Evolutionary conservation across 2,329 filamentous ascomycete genomes (phyloP), one percentile per base, ranked within the genome.

Genomic region (Sporothrix brasiliensis): DNA sequence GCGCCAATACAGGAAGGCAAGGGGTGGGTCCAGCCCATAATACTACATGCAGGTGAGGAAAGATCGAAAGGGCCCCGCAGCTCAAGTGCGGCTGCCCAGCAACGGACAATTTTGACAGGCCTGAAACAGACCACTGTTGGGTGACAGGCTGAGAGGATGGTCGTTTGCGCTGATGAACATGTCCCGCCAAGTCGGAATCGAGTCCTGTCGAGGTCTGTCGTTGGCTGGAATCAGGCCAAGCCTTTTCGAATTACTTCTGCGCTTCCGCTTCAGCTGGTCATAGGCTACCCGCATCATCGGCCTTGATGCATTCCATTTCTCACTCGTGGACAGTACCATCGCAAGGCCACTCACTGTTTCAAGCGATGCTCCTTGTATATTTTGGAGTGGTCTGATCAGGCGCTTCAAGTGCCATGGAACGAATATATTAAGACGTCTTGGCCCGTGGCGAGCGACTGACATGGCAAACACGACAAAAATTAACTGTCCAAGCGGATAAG

Each of bases 1-100:
- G 61, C 60, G 60, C 61, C 61, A 65, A 24, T 34, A 44, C n/a
- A 19, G 61, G 3, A 65, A 65, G 61, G 61, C 61, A 65, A 65
- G 61, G 61, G 16, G 61, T 50, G 61, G 61, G 63, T 49, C 63
- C 49, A 53, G 63, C 58, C 58, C 39, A 19, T 39, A 47, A 27
- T 27, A n/a, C 21, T 27, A 44, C 41, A 16, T 13, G 41, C 39
- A 21, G 5, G 56, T n/a, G 34, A 63, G 58, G 39, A 63, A 41
- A 60, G 30, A 60, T 19, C 56, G 41, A 41, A 10, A 21, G 16
- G 58, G 39, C 69, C 41, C 60, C 69, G 39, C 41, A 30, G 30
- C 54, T 21, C 47, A 58, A 66, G 34, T 27, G 58, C 27, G 67
- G 68, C 70, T 72, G 67, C 67, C 70, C 68, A 56, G 70, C 70